phyloP scores from a whole-genome alignment of 257 asterid species.

The Gardenia jasminoides region DNA sequence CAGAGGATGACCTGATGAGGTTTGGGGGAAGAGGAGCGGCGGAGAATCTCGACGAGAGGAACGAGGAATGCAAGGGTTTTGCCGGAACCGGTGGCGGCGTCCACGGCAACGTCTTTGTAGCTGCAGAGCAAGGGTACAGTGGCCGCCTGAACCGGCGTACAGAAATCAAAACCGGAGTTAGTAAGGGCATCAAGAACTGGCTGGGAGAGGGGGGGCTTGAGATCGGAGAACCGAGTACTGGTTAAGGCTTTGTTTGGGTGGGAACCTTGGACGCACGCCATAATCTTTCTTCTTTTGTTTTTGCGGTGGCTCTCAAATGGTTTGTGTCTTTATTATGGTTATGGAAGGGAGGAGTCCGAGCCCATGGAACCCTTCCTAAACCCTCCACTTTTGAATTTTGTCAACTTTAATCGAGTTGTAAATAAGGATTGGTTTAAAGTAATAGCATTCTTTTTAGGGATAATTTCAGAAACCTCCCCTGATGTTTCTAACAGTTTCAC shows the following conservation, averaged over 20 bases:
- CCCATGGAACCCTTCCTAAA: background rate
- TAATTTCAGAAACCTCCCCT: too few species aligned
- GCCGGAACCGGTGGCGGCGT: conserved; percentile 98
- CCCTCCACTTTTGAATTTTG: background rate
- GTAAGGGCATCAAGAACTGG: conserved; percentile 64
- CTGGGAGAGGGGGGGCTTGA: conserved; percentile 66
- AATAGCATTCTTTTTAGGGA: too few species aligned
- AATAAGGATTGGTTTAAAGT: too few species aligned
- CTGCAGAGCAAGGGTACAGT: conserved; percentile 82
- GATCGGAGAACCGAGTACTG: conserved; percentile 71
- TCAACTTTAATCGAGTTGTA: too few species aligned
- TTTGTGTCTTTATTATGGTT: background rate
- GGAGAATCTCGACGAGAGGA: conserved; percentile 83
- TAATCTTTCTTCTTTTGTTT: background rate
- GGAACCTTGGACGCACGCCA: conserved; percentile 26
- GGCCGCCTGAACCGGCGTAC: conserved; percentile 94
- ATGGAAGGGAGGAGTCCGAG: too few species aligned
- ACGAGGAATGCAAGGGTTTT: conserved; percentile 84
- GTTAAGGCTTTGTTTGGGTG: conserved; percentile 78
- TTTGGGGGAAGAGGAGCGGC: conserved; percentile 64
- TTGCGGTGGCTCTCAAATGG: background rate
- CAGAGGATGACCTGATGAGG: conserved; percentile 66
- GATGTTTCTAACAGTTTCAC: too few species aligned
- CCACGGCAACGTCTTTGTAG: conserved; percentile 84
- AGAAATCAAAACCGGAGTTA: conserved; percentile 64